Base-by-base conservation (phyloP, 2,329 filamentous ascomycete genomes). In the Conoideocrella luteorostrata region DNA sequence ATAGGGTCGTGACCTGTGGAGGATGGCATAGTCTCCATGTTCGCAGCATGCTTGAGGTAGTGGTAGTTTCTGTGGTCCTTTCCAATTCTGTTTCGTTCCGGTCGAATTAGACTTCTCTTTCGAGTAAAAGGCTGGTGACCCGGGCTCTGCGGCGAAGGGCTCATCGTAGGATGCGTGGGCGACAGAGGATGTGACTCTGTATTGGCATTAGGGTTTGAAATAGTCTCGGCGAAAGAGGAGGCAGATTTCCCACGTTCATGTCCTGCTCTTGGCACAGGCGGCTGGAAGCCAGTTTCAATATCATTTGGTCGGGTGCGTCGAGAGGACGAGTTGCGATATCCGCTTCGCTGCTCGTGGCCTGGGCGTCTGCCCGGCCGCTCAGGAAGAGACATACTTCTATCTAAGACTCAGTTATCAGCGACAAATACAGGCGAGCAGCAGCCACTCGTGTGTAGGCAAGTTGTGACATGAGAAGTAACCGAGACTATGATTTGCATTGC, bases 61-160 rank as follows among this genome's bases (percentile, higher is more conserved):
- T 96, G 79, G 60, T 96, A 98, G 63, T 97, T 94, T 12, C 90
- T 89, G 61, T 97, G 89, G 54, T 90, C 86, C 51, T 77, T 82
- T 54, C 90, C 86, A 53, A 95, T 88, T 54, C 86, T 80, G 57
- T 85, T 85, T 52, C 93, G 80, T 67, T 98, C 93, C 1, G 93
- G 93, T 49, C 86, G 78, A 59, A 98, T 83, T 50, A 98, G 71
- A 63, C 88, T 96, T 61, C 86, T 82, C 67, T 97, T 97, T 55
- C 90, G 81, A 48, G 68, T 60, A 47, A 78, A 62, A 30, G 64
- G 60, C 42, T 64, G 59, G n/a, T n/a, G n/a, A 41, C 67, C 56
- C 48, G 52, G 49, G 33, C 49, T 49, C 13, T 45, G 50, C 28
- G 55, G 52, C 22, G 60, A 53, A n/a, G 62, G 47, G 28, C 66